Evolutionary conservation across 176 grass and related monocot species (phyloP), one percentile per base, ranked within the genome.

Genomic region (Rhipidocladum racemiflorum): DNA sequence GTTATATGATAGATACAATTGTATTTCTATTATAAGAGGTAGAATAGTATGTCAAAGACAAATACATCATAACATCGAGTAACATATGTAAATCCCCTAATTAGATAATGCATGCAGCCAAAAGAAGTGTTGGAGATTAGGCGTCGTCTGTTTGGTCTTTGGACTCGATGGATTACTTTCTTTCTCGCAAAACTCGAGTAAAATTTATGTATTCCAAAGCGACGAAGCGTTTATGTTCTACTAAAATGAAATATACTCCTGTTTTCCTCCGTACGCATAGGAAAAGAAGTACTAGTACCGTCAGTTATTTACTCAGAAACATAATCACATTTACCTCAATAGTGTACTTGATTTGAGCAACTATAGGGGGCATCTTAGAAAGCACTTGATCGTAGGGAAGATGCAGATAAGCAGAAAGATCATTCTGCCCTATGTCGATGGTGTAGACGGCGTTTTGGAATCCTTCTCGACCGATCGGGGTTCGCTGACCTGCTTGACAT

Each of bases 381-480:
- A 94, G 21, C 39, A 94, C 81, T 53, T 89, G 78, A 36, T 85
- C 82, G 27, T 69, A 85, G 40, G 84, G 85, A 30, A 91, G 65
- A 24, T 85, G 61, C 27, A 94, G 77, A 11, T 78, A 87, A 0
- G 62, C 81, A 0, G 92, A 69, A 0, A 94, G 27, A 61, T 94
- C 92, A 4, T 94, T 94, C 28, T 94, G 92, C 11, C 92, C 92
- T 17, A 94, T 91, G 78, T 94, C 89, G 17, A 94, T 85, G 38
- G 78, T 46, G 63, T 94, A 94, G 21, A 94, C 32, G 32, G 85
- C 92, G 8, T 77, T 89, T 27, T 56, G 50, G 50, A 94, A 94
- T 1, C 92, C 92, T 11, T 77, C 55, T 13, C 50, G 67, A 0
- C 85, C 81, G 14, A 91, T 62, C 0, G 79, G 74, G 0, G 60